These are phyloP conservation scores for Maudiozyma turicensis DNA, from an alignment of 805 yeast genomes.

Conservation along the genomic window DNA sequence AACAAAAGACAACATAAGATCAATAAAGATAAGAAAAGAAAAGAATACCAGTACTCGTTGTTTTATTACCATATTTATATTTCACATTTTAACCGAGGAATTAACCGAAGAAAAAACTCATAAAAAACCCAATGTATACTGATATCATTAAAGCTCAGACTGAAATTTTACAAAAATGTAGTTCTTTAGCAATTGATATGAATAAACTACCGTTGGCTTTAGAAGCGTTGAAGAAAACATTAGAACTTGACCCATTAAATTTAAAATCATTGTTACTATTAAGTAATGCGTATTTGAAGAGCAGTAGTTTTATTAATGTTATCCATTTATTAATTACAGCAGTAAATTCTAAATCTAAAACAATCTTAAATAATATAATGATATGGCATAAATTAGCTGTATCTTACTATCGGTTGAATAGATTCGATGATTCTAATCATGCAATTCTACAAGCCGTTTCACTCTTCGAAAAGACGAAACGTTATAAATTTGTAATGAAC, in stretches of 20 bases:
- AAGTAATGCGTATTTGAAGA: constrained; percentile 11
- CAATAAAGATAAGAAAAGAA: too few species aligned
- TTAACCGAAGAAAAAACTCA: neutral
- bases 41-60: too few species aligned
- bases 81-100: neutral
- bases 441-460: constrained; percentile 9
- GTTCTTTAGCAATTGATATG: constrained; percentile 19
- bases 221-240: constrained; percentile 9
- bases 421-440: constrained; percentile 18
- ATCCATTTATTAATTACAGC: constrained; percentile 11
- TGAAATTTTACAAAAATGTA: constrained; percentile 14
- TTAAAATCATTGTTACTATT: constrained; percentile 10
- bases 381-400: constrained; percentile 19
- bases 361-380: constrained; percentile 7
- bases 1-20: too few species aligned
- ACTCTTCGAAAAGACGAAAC: neutral
- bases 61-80: too few species aligned
- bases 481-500: neutral
- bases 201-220: constrained; percentile 11
- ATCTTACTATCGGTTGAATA: constrained; percentile 15
- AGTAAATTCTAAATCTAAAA: constrained; percentile 8
- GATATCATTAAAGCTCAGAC: constrained; percentile 4
- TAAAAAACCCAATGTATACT: constrained; percentile 1
- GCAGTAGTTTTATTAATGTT: constrained; percentile 9
- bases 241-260: constrained; percentile 11